A percentile compares a stretch with the other conserved stretches of the same genome.
phyloP scores from a whole-genome alignment of 108 stramenopile genomes.

The Cyclotella baltica region DNA sequence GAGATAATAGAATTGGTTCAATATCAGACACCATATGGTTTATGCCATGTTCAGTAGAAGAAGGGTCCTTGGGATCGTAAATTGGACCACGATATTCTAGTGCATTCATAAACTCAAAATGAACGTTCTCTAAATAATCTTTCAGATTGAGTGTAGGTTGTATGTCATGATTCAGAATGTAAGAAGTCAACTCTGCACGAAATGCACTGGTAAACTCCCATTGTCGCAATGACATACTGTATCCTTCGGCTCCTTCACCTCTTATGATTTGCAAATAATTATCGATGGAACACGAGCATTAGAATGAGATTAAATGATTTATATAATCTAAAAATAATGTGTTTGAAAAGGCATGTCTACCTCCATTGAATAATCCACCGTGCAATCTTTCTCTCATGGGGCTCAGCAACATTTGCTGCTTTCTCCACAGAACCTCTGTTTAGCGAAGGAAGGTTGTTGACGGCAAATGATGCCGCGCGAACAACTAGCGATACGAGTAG shows the following conservation, averaged over 20 bases:
- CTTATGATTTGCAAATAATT: constrained; percentile 8
- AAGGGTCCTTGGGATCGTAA: neutral
- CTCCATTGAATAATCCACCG: constrained; percentile 49
- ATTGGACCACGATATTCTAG: constrained; percentile 37
- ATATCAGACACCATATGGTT: neutral
- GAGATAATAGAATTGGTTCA: constrained; percentile 31
- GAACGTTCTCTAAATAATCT: constrained; percentile 21
- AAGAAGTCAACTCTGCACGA: constrained; percentile 38
- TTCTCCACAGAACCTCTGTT: no score
- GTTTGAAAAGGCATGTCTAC: constrained; percentile 8
- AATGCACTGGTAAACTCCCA: constrained; percentile 51
- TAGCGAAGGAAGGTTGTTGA: no score
- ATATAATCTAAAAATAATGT: no score
- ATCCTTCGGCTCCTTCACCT: constrained; percentile 55
- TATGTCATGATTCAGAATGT: neutral
- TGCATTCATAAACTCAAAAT: constrained; percentile 51
- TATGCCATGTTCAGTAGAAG: constrained; percentile 6
- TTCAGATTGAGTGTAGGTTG: neutral
- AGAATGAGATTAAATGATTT: neutral
- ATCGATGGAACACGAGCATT: neutral
- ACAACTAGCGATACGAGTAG: no score
- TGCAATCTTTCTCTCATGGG: neutral
- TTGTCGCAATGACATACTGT: constrained; percentile 43
- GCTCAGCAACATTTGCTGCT: no score
- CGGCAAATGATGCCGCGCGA: no score